A percentile compares a stretch with the other conserved stretches of the same genome.
Evolutionary conservation across 2,329 filamentous ascomycete genomes (phyloP).

Genomic region (Cladosporium cucumerinum): DNA sequence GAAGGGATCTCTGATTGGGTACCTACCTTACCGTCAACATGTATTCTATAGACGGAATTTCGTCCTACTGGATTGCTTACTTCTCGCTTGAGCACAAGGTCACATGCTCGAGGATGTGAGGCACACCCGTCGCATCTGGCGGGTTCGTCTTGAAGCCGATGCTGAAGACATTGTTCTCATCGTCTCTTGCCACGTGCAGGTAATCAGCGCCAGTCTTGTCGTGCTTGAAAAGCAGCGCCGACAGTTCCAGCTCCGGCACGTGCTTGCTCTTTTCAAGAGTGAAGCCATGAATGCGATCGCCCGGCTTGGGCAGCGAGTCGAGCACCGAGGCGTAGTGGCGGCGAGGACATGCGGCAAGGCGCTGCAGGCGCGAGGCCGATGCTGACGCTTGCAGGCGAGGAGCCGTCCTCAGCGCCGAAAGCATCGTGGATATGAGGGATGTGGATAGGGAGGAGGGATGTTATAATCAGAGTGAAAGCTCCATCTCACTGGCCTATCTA

Average conservation of each 20-base stretch:
- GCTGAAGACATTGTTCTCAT: slow-evolving; percentile 98
- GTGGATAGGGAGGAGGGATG: neutral
- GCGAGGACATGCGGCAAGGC: slow-evolving; percentile 9
- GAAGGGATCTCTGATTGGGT: slow-evolving; percentile 97
- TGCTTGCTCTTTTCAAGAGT: slow-evolving; percentile 85
- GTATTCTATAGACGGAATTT: neutral
- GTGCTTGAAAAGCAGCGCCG: slow-evolving; percentile 84
- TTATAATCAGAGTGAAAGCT: neutral
- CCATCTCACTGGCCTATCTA: neutral
- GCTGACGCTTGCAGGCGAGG: slow-evolving; percentile 11
- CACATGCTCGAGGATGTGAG: slow-evolving; percentile 96
- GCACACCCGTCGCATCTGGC: slow-evolving; percentile 90
- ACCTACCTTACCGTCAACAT: slow-evolving; percentile 50
- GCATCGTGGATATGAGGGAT: slow-evolving; percentile 1
- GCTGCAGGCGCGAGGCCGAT: slow-evolving; percentile 4
- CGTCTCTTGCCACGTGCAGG: slow-evolving; percentile 88
- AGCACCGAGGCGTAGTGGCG: slow-evolving; percentile 63
- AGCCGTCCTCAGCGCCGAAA: slow-evolving; percentile 13
- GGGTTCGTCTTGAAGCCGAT: slow-evolving; percentile 99
- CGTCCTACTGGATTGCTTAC: slow-evolving; percentile 45
- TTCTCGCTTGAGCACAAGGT: slow-evolving; percentile 94
- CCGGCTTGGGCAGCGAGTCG: slow-evolving; percentile 71
- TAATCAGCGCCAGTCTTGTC: slow-evolving; percentile 96
- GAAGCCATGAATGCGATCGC: slow-evolving; percentile 89
- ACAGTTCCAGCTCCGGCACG: slow-evolving; percentile 89